These are phyloP conservation scores for Quercus lobata DNA, from an alignment of 331 rosid genomes.

Conservation along the genomic window DNA sequence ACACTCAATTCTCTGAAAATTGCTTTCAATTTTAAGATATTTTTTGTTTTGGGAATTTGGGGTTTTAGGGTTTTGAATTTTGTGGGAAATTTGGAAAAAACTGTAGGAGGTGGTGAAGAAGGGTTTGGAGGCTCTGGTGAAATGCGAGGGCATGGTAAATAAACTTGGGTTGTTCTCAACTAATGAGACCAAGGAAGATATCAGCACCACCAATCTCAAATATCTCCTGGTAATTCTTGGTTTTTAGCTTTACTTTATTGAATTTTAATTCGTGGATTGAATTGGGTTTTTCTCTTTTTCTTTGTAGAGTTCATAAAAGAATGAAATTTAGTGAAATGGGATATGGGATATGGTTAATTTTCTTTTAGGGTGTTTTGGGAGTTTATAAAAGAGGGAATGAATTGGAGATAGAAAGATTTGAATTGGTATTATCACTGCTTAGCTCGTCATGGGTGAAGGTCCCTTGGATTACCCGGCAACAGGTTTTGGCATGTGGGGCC, in stretches of 20 bases:
- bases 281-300: not conserved
- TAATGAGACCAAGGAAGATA: slow-evolving; percentile 91
- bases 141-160: slow-evolving; percentile 74
- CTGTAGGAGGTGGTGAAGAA: slow-evolving; percentile 58
- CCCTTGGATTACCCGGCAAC: too few relatives aligned
- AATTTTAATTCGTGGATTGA: not conserved
- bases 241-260: not conserved
- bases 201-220: slow-evolving; percentile 76
- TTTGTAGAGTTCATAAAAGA: too few relatives aligned
- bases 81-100: not conserved
- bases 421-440: too few relatives aligned
- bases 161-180: slow-evolving; percentile 81
- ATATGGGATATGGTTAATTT: too few relatives aligned
- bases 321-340: too few relatives aligned
- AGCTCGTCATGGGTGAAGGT: too few relatives aligned
- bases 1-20: not conserved
- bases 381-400: too few relatives aligned
- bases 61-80: not conserved
- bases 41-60: not conserved
- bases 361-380: too few relatives aligned
- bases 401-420: too few relatives aligned
- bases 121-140: slow-evolving; percentile 56
- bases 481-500: too few relatives aligned
- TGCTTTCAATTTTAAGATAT: not conserved
- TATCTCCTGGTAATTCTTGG: slow-evolving; percentile 63